Base-by-base conservation (phyloP, 768 basidiomycete species). In the Hemileccinum rubropunctum region DNA sequence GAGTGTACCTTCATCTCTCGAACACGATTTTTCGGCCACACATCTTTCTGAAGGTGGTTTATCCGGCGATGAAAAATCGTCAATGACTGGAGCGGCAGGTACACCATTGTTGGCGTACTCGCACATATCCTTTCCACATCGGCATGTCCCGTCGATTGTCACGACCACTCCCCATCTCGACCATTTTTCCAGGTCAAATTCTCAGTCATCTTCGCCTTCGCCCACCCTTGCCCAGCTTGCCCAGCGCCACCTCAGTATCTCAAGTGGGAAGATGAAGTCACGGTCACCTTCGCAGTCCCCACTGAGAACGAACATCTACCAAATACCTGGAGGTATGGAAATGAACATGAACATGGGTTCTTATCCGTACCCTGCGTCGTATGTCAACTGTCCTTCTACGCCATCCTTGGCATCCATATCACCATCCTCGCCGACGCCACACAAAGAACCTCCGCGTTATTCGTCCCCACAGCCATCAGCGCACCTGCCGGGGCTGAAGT, bases 371-470 rank as follows among this genome's bases (percentile, higher is more conserved):
- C 48, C 66, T 2, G 54, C 62, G 12, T 68, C 74, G 12, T 80
- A 76, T 5, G 71, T 72, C 14, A 78, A 76, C 30, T 79, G 73
- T 47, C 82, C 81, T 4, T 82, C 86, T 15, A 72, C 79, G 6
- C 76, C 79, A 27, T 82, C 84, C 10, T 84, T 81, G 28, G 73
- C 76, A 2, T 79, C 80, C 13, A 59, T 76, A 12, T 81, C 81
- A 8, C 71, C 76, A 36, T 80, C 78, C 34, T 73, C 74, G 1
- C 69, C 71, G 8, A 53, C 52, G 28, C 51, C 32, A n/a, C 53
- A 40, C 6, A 54, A 68, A 32, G 60, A 59, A 14, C 30, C 41
- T 6, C 37, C 47, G 26, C 47, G 52, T 38, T 63, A 64, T 34
- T 54, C 63, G 3, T 64, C 65, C 14, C 57, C 58, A 15, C 60